Evolutionary conservation across 345 rosid genomes (phyloP), one percentile per base, ranked within the genome.

Genomic region (Lumnitzera littorea): DNA sequence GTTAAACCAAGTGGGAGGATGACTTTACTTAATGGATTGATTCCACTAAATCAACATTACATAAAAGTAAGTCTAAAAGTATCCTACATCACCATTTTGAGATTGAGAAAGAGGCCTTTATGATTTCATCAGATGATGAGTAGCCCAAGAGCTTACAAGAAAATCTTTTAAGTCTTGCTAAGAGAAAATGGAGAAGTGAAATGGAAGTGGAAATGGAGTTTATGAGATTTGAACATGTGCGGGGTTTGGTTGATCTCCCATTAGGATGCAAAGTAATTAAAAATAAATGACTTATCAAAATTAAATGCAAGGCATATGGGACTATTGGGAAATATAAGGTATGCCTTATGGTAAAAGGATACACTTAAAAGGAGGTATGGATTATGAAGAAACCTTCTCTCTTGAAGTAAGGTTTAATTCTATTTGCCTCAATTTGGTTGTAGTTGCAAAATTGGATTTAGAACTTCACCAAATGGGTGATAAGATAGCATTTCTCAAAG

Each of bases 271-370:
- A 29, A 29, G 36, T 5, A 29, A 29, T 2, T 29, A 29, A 5
- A 5, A 29, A 29, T 5, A 29, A 29, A 29, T 29, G 5, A 5
- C 3, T 5, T 29, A 2, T 29, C 36, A 29, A 29, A 12, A 10
- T 5, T 8, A 9, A 47, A 7, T 11, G 41, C 9, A 49, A 49
- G 14, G 31, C 43, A 12, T 31, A 55, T 41, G 62, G 55, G 15
- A 68, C 55, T 11, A 61, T 55, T 31, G 55, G 50, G 15, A 14
- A 31, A 54, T 51, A 49, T 20, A 49, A 56, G 13, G 48, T 61
- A 14, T 55, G 54, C 4, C 3, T 0, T 5, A 46, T 2, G 8
- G 0, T 8, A 0, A 12, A 61, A 46, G 14, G 51, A n/a, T 48
- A n/a, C n/a, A 12, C 10, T 49, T 17, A n/a, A 62, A 60, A 54